Conservation (phyloP, 345 rosid species). For the Punica granatum region DNA sequence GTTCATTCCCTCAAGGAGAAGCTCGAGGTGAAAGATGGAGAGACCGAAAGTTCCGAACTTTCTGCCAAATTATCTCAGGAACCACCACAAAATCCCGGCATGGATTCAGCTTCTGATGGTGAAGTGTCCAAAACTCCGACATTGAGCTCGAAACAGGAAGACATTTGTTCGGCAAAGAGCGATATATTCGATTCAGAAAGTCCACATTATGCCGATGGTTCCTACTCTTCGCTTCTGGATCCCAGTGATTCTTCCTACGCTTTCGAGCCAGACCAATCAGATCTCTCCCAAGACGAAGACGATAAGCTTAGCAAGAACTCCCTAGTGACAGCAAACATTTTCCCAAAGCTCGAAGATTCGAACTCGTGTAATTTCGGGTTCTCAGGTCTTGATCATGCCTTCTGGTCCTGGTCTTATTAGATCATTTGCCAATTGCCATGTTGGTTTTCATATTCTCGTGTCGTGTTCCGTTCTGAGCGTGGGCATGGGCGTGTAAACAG, state of each 20-base stretch:
- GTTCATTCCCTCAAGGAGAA: slow-evolving; percentile 35
- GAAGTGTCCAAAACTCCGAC: slow-evolving; percentile 7
- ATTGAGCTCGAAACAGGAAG: slow-evolving; percentile 12
- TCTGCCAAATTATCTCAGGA: slow-evolving; percentile 4
- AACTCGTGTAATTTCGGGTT: slow-evolving; percentile 42
- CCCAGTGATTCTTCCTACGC: slow-evolving; percentile 23
- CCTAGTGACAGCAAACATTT: slow-evolving; percentile 18
- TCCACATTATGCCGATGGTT: slow-evolving; percentile 9
- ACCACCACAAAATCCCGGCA: slow-evolving; percentile 6
- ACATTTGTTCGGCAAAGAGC: slow-evolving; percentile 8
- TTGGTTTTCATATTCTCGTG: background rate
- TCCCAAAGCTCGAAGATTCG: slow-evolving; percentile 43
- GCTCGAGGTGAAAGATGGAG: slow-evolving; percentile 23
- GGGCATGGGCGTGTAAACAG: background rate
- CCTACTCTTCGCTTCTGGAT: slow-evolving; percentile 9
- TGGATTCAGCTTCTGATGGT: slow-evolving; percentile 6
- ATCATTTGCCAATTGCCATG: background rate
- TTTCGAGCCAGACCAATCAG: slow-evolving; percentile 48
- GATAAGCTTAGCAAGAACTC: slow-evolving; percentile 24
- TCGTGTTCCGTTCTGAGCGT: background rate
- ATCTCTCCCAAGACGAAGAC: slow-evolving; percentile 50
- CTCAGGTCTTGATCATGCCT: slow-evolving; percentile 41
- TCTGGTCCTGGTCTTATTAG: slow-evolving; percentile 56
- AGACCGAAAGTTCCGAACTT: slow-evolving; percentile 10
- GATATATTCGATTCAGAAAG: slow-evolving; percentile 13